A percentile compares a stretch with the other conserved stretches of the same genome.
Conservation (phyloP, 2,329 filamentous ascomycete species). For the Tympanopsis confertula region DNA sequence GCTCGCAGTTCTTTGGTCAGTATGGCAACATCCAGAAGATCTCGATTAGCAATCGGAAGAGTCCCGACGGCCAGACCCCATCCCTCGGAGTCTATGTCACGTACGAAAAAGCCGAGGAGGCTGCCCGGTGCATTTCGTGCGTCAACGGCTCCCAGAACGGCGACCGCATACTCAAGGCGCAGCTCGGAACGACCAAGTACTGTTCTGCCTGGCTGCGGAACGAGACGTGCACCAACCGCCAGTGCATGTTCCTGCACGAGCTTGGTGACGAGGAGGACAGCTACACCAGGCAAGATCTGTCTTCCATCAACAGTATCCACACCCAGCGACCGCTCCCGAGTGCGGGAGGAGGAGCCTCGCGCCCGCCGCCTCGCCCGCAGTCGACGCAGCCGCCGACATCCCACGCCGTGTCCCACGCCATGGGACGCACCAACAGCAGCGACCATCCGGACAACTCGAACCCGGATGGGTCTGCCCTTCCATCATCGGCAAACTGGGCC, state of each 20-base stretch:
- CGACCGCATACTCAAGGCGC: constrained; percentile 70
- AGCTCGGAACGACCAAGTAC: constrained; percentile 87
- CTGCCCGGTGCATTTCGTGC: constrained; percentile 75
- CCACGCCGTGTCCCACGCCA: constrained; percentile 40
- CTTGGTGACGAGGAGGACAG: constrained; percentile 97
- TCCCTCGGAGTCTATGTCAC: constrained; percentile 96
- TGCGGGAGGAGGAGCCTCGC: constrained; percentile 36
- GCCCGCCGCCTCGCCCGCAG: constrained; percentile 41
- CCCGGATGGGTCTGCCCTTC: constrained; percentile 77
- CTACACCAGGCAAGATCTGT: constrained; percentile 87
- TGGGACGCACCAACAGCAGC: constrained; percentile 68
- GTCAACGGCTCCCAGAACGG: constrained; percentile 90
- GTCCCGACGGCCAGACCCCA: constrained; percentile 62
- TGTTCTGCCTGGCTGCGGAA: constrained; percentile 93
- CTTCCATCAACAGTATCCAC: constrained; percentile 85
- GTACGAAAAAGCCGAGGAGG: constrained; percentile 83
- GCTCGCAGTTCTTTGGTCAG: constrained; percentile 89
- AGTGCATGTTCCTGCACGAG: constrained; percentile 97
- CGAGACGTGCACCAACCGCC: constrained; percentile 86
- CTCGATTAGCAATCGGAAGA: constrained; percentile 92
- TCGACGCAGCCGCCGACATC: constrained; percentile 23
- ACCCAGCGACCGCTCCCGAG: constrained; percentile 58
- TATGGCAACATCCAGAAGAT: constrained; percentile 99
- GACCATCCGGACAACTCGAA: constrained; percentile 53
- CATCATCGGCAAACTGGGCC: constrained; percentile 90